phyloP scores from a whole-genome alignment of 192 early-diverging fungal species.

The Backusella parvicylindrica region DNA sequence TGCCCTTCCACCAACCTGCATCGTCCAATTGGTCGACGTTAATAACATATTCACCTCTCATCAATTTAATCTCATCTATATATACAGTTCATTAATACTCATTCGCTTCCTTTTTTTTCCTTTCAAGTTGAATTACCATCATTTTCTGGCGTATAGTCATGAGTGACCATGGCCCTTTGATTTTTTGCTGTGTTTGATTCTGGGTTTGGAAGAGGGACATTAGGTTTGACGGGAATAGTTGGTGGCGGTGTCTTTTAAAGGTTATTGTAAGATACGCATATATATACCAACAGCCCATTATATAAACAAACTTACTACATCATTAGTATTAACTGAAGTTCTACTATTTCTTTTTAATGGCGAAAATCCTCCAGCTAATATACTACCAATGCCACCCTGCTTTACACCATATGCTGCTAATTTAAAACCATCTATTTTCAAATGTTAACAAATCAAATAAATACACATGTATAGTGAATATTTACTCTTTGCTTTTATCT shows the following conservation, averaged over 20 bases:
- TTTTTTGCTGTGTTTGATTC: conserved; percentile 16
- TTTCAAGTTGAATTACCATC: conserved; percentile 32
- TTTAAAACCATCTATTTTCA: conserved; percentile 41
- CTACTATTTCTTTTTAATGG: conserved; percentile 48
- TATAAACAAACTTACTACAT: neutral
- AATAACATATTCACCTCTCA: conserved; percentile 40
- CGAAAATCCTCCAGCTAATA: conserved; percentile 69
- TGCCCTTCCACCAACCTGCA: conserved; percentile 54
- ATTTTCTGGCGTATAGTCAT: conserved; percentile 46
- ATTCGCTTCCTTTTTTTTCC: neutral
- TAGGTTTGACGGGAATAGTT: neutral
- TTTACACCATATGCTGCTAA: conserved; percentile 75
- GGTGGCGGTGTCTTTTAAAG: neutral
- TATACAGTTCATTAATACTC: neutral
- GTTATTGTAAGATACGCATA: neutral
- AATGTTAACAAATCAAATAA: neutral
- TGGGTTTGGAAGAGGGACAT: neutral
- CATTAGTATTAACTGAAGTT: conserved; percentile 7
- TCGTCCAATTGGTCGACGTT: conserved; percentile 46
- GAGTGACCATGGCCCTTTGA: conserved; percentile 38
- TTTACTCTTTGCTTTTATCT: conserved; percentile 7
- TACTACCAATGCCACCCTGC: conserved; percentile 69
- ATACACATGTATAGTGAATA: neutral
- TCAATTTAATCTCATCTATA: conserved; percentile 47
- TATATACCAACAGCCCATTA: neutral